phyloP scores from a whole-genome alignment of 306 rosid genomes.

The Pyrus communis region DNA sequence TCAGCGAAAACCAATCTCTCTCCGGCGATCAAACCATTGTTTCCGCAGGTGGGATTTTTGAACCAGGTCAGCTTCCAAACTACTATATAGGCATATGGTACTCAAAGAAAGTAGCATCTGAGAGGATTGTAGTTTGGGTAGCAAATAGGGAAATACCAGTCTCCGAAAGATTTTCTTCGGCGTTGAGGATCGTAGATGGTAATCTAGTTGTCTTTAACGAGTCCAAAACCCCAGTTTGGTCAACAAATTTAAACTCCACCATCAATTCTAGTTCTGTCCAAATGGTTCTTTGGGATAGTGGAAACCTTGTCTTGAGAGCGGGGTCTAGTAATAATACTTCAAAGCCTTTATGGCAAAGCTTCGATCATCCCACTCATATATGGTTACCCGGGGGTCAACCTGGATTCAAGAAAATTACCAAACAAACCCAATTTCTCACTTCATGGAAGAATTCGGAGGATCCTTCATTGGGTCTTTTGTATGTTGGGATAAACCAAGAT shows the following conservation, averaged over 20 bases:
- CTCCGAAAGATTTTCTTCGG: conserved; percentile 29
- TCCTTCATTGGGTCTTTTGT: no score
- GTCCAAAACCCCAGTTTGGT: conserved; percentile 39
- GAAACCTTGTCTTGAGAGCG: neutral
- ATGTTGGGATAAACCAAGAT: no score
- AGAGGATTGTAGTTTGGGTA: conserved; percentile 38
- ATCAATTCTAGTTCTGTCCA: conserved; percentile 3
- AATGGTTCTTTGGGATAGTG: conserved; percentile 31
- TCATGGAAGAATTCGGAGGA: no score
- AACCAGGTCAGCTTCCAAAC: conserved; percentile 38
- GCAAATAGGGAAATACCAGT: conserved; percentile 55
- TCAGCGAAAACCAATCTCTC: no score
- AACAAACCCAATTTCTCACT: conserved; percentile 27
- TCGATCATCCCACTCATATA: conserved; percentile 50
- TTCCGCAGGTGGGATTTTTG: no score
- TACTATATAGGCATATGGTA: conserved; percentile 62
- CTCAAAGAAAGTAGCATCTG: neutral
- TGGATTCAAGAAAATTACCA: conserved; percentile 28
- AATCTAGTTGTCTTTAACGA: conserved; percentile 46
- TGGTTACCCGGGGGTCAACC: conserved; percentile 46
- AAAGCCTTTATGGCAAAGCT: conserved; percentile 40
- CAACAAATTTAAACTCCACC: conserved; percentile 28
- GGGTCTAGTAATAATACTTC: neutral
- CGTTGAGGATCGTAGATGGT: neutral
- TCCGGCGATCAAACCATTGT: no score